Evolutionary conservation across 257 asterid genomes (phyloP).

Genomic region (Buddleja alternifolia): DNA sequence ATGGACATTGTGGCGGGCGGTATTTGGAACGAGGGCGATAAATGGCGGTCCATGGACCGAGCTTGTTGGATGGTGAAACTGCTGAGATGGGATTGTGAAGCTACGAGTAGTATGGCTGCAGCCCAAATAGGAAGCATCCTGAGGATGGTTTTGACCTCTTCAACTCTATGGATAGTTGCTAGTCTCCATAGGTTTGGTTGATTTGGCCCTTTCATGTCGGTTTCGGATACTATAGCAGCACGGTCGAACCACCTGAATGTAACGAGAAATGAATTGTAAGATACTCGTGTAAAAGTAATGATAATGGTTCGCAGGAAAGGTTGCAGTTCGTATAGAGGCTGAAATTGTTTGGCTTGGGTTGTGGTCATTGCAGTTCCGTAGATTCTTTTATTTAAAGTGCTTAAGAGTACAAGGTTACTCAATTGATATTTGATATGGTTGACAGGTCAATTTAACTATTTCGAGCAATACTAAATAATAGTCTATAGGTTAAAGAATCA

Average conservation of each 20-base stretch:
- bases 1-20: constrained; percentile 79
- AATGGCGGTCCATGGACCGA: constrained; percentile 64
- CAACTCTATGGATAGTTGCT: constrained; percentile 80
- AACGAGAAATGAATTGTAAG: not conserved
- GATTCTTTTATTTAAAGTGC: too few relatives aligned
- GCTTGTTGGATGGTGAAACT: constrained; percentile 81
- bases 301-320: too few relatives aligned
- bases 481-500: too few relatives aligned
- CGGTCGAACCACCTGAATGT: constrained; percentile 66
- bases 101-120: constrained; percentile 63
- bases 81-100: constrained; percentile 60
- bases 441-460: too few relatives aligned
- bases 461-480: too few relatives aligned
- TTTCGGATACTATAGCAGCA: constrained; percentile 56
- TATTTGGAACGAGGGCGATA: constrained; percentile 57
- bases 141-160: constrained; percentile 71
- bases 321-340: too few relatives aligned
- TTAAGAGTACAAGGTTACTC: too few relatives aligned
- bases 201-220: constrained; percentile 39
- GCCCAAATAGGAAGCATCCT: constrained; percentile 80
- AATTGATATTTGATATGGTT: too few relatives aligned
- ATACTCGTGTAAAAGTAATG: not conserved
- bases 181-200: constrained; percentile 71
- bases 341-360: too few relatives aligned
- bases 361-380: too few relatives aligned